Base-by-base conservation (phyloP, 1,139 yeast species). In the Magnusiomyces magnusii region DNA sequence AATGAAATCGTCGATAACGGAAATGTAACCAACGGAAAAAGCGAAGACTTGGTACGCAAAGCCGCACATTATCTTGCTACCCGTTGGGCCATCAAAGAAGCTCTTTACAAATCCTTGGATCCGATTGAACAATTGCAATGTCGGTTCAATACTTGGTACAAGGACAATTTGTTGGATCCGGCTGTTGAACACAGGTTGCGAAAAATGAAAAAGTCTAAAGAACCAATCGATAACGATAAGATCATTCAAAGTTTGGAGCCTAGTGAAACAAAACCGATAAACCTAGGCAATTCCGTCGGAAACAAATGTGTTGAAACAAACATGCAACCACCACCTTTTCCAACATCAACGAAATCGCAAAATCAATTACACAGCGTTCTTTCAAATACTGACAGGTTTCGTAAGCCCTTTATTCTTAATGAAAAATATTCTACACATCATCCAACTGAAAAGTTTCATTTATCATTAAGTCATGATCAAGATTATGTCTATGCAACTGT, bases 81-180 rank as follows among this genome's bases (percentile, higher is more conserved):
- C 0, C 73, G 79, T 13, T 87, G 95, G 95, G 86, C 92, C 9
- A 75, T 81, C 31, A 88, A 87, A 66, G 96, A 87, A 67, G 93
- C 95, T 0, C 69, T 86, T 3, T 87, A 76, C 71, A 87, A 87
- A 69, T 77, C 86, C 0, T 71, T 88, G 59, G 81, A 78, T 53
- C 61, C 68, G 0, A 63, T 62, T 1, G 80, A 80, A 53, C 95
- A 88, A 68, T 58, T 62, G 17, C 17, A 27, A 3, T 87, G 87
- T 66, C 72, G 72, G 53, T 86, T 88, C 74, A 78, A 76, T 19
- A 72, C 81, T 21, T 88, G 95, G 95, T 83, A 77, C 66, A 76
- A 84, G 57, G 56, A 15, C n/a, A 24, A 41, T 15, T 13, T 25
- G 15, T 28, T 50, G 24, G 41, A 56, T 9, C 44, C 27, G 61